Percentiles rank a stretch among this genome's conserved stretches.
phyloP scores from a whole-genome alignment of 2,329 filamentous ascomycete species.

The Mycosphaerella sp. region DNA sequence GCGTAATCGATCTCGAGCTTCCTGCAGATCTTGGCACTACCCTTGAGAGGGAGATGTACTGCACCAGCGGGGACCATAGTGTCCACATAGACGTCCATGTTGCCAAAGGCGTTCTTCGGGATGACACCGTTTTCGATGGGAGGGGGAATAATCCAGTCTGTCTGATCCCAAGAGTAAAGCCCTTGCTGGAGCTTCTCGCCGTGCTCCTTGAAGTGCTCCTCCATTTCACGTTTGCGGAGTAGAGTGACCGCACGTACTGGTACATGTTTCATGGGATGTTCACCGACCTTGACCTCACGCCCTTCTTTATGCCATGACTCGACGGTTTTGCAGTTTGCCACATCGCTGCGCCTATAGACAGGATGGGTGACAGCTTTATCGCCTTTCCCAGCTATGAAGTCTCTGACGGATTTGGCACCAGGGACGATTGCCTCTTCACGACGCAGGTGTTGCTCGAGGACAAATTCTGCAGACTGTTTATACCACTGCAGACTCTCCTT shows the following conservation, averaged over 20 bases:
- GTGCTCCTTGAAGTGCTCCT: conserved; percentile 71
- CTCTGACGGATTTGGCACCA: conserved; percentile 61
- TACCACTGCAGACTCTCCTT: conserved; percentile 72
- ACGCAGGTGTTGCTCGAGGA: conserved; percentile 77
- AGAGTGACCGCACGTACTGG: conserved; percentile 87
- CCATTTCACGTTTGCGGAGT: conserved; percentile 79
- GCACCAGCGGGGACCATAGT: conserved; percentile 88
- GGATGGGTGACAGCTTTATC: conserved; percentile 68
- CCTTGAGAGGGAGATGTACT: conserved; percentile 72
- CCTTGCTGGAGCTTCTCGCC: conserved; percentile 83
- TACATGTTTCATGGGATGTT: conserved; percentile 74
- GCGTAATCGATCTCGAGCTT: conserved; percentile 81
- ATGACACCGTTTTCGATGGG: conserved; percentile 73
- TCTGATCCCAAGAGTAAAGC: conserved; percentile 76
- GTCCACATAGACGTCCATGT: conserved; percentile 91
- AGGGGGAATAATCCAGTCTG: conserved; percentile 91
- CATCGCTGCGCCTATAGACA: conserved; percentile 72
- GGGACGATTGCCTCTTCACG: conserved; percentile 82
- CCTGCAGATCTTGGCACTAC: conserved; percentile 73
- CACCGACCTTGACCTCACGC: conserved; percentile 63
- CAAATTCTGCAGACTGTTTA: conserved; percentile 77
- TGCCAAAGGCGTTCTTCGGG: conserved; percentile 90
- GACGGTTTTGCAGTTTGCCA: conserved; percentile 78
- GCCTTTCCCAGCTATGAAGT: conserved; percentile 70
- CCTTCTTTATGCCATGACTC: conserved; percentile 99